Conservation (phyloP, 208 protist genomes). For the Leishmania aethiopica region DNA sequence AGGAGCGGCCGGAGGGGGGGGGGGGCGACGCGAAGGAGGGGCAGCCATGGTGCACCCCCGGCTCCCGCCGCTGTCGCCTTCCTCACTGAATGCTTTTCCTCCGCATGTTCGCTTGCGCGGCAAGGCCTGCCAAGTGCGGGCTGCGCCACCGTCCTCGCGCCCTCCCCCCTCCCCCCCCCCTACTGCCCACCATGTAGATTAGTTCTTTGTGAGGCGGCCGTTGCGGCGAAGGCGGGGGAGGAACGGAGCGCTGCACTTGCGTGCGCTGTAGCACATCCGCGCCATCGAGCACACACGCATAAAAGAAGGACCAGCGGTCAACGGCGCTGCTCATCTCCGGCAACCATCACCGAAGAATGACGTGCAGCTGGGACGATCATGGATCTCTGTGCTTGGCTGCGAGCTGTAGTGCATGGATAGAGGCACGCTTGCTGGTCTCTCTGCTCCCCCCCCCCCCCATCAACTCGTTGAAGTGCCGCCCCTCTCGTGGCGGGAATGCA, state of each 20-base stretch:
- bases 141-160: background rate
- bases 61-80: background rate
- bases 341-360: background rate
- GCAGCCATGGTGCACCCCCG: background rate
- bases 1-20: background rate
- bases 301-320: background rate
- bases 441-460: background rate
- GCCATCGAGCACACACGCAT: background rate
- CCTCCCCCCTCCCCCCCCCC: background rate
- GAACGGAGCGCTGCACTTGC: no score
- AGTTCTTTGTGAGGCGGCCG: background rate
- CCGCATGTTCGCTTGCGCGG: background rate
- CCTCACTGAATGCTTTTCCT: background rate
- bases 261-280: background rate
- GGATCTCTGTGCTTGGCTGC: background rate
- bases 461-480: background rate
- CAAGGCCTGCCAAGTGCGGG: background rate
- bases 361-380: background rate
- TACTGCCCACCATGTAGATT: background rate
- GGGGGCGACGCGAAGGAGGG: background rate
- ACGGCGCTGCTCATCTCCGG: no score
- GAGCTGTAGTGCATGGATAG: background rate
- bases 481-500: background rate
- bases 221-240: background rate
- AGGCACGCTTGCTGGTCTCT: background rate